These are phyloP conservation scores for Gnaphalium uliginosum DNA, from an alignment of 129 eudicot species.

Conservation along the genomic window DNA sequence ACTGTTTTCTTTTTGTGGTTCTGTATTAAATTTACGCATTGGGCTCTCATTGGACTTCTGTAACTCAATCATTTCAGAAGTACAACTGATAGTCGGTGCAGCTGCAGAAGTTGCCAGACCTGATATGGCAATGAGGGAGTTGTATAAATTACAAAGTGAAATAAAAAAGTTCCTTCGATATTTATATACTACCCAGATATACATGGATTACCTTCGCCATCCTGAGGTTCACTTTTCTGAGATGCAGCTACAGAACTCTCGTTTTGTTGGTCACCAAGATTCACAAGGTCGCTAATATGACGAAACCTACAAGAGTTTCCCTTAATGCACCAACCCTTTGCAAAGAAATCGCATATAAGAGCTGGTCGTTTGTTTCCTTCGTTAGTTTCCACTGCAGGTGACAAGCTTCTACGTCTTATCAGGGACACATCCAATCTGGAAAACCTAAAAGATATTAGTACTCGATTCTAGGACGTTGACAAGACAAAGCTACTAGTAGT, in stretches of 20 bases:
- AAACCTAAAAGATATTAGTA: conserved; percentile 47
- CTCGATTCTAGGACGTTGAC: conserved; percentile 23
- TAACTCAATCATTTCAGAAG: conserved; percentile 20
- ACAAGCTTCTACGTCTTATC: conserved; percentile 55
- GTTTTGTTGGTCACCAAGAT: conserved; percentile 29
- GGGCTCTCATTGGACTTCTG: background rate
- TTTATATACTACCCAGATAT: conserved; percentile 17
- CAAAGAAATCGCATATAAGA: conserved; percentile 65
- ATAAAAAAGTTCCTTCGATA: background rate
- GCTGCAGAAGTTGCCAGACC: conserved; percentile 31
- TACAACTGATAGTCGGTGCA: conserved; percentile 6
- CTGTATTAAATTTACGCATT: conserved; percentile 12
- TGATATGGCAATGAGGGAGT: conserved; percentile 34
- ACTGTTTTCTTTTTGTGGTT: conserved; percentile 29
- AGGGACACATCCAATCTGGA: conserved; percentile 56
- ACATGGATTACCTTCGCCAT: conserved; percentile 45
- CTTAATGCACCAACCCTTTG: conserved; percentile 97
- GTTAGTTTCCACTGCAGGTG: conserved; percentile 47
- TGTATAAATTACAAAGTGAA: conserved; percentile 15
- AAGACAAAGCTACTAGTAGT: conserved; percentile 22
- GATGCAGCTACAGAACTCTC: conserved; percentile 39
- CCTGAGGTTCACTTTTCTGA: conserved; percentile 36
- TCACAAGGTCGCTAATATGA: conserved; percentile 48
- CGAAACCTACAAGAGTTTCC: conserved; percentile 89
- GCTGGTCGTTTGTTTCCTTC: conserved; percentile 60